Base-by-base conservation (phyloP, 1,284 basidiomycete species). In the Macrocystidia cucumis region DNA sequence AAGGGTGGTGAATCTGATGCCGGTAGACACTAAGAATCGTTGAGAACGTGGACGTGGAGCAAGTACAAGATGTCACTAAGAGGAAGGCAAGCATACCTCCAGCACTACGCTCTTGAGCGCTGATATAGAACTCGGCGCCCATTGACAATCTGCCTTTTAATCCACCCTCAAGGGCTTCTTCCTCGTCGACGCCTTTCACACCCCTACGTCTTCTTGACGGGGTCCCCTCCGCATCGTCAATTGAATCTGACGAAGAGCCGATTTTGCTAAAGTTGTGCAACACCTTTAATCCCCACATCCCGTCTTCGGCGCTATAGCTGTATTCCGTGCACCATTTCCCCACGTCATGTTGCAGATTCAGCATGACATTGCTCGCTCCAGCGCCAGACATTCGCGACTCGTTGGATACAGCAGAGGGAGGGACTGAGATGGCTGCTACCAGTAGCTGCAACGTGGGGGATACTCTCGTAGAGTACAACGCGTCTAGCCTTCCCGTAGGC, bases 321-420 rank as follows among this genome's bases (percentile, higher is more conserved):
- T 96, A 98, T 57, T 98, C 95, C 2, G 87, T 85, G 44, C 88
- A 91, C 79, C 89, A 95, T 44, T 84, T 76, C 1, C 93, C 93
- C 1, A 89, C 78, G 52, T 97, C 91, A 49, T 95, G 89, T 57
- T 97, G 91, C 18, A 98, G 58, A 41, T 78, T 89, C 41, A 98
- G 56, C 69, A 97, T 82, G 44, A 97, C 54, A 47, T 93, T 93
- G 49, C 79, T 89, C 31, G 59, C 53, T 41, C 65, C 62, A 32
- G 63, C 59, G 35, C 63, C 60, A 22, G 68, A 63, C n/a, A 59
- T 51, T 30, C 60, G 60, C 28, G 65, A 54, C 38, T 70, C 65
- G 14, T 62, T 55, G 9, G 66, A 56, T 16, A 63, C 44, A 46
- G 55, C 70, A 11, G 72, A 64, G 16, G 71, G 70, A 0, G 80